These are phyloP conservation scores for Magnaporthiopsis incrustans DNA, from an alignment of 2,329 filamentous ascomycete species.

Conservation along the genomic window DNA sequence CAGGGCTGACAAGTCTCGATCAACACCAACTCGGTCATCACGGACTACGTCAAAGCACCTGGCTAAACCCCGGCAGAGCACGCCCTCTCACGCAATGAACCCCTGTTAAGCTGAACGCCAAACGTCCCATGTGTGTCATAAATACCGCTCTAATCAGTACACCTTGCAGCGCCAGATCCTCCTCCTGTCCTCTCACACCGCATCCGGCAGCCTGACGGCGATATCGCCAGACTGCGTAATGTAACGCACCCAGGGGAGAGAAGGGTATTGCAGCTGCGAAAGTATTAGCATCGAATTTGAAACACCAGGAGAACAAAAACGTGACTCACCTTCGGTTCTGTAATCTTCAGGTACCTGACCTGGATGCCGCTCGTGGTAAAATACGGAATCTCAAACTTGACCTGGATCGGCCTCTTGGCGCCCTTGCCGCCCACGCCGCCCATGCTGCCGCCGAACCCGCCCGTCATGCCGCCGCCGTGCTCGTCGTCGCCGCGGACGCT, in stretches of 20 bases:
- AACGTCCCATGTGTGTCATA: too few species aligned
- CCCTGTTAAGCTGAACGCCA: too few species aligned
- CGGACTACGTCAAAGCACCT: too few species aligned
- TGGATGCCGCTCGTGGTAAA: slow-evolving; percentile 99
- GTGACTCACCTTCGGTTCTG: slow-evolving; percentile 73
- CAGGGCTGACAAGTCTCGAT: too few species aligned
- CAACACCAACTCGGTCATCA: too few species aligned
- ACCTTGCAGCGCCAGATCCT: too few species aligned
- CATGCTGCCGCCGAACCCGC: slow-evolving; percentile 95
- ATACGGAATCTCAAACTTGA: slow-evolving; percentile 99
- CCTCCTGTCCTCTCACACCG: slow-evolving; percentile 39
- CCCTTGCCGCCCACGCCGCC: slow-evolving; percentile 85
- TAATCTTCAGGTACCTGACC: slow-evolving; percentile 97
- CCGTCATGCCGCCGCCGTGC: slow-evolving; percentile 93
- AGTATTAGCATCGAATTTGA: slow-evolving; percentile 3
- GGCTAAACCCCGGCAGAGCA: too few species aligned
- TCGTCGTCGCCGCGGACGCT: slow-evolving; percentile 94
- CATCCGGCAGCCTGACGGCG: slow-evolving; percentile 88
- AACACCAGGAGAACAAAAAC: slow-evolving; percentile 9
- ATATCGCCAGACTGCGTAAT: slow-evolving; percentile 98
- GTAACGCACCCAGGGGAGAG: slow-evolving; percentile 94
- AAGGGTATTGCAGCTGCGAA: slow-evolving; percentile 86
- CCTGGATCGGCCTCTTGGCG: slow-evolving; percentile 87
- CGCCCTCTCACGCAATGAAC: too few species aligned
- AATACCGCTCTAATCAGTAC: too few species aligned